A percentile compares a stretch with the other conserved stretches of the same genome.
Conservation (phyloP, 495 filamentous ascomycete species). For the Lasiosphaeria miniovina region DNA sequence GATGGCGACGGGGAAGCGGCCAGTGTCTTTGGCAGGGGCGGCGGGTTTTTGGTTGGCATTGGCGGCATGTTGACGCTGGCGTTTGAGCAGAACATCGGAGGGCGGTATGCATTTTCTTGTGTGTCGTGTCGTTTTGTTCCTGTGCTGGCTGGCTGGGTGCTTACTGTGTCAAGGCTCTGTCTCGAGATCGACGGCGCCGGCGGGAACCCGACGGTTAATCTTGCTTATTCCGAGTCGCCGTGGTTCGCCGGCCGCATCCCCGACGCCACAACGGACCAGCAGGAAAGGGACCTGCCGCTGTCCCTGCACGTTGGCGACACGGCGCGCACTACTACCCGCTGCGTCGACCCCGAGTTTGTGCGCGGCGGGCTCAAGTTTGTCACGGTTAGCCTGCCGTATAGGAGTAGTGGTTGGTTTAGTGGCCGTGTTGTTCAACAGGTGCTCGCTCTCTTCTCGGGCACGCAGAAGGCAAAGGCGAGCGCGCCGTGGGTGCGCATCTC, state of each 20-base stretch:
- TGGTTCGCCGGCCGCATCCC: constrained; percentile 30
- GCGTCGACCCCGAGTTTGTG: constrained; percentile 31
- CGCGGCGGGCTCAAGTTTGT: constrained; percentile 41
- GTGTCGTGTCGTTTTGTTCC: not conserved
- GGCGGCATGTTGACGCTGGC: constrained; percentile 36
- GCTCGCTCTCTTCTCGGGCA: constrained; percentile 14
- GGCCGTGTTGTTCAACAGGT: constrained; percentile 19
- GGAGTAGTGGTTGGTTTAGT: not conserved
- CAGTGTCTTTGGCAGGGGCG: too few relatives aligned
- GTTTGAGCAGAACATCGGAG: constrained; percentile 40
- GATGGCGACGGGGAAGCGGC: constrained; percentile 12
- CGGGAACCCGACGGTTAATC: constrained; percentile 26
- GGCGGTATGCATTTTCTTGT: constrained; percentile 26
- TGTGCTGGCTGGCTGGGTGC: constrained; percentile 3
- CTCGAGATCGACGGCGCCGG: constrained; percentile 25
- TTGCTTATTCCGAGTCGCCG: constrained; percentile 38
- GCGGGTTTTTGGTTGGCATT: constrained; percentile 25
- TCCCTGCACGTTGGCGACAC: constrained; percentile 24
- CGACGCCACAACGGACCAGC: constrained; percentile 33
- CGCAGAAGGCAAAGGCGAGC: constrained; percentile 4
- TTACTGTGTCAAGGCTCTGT: constrained; percentile 13
- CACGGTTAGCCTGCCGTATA: constrained; percentile 27
- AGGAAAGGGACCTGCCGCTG: constrained; percentile 32
- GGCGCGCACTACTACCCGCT: constrained; percentile 19
- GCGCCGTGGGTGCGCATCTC: constrained; percentile 18